Conservation (phyloP, 805 yeast species). For the Kodamaea fukazawae region DNA sequence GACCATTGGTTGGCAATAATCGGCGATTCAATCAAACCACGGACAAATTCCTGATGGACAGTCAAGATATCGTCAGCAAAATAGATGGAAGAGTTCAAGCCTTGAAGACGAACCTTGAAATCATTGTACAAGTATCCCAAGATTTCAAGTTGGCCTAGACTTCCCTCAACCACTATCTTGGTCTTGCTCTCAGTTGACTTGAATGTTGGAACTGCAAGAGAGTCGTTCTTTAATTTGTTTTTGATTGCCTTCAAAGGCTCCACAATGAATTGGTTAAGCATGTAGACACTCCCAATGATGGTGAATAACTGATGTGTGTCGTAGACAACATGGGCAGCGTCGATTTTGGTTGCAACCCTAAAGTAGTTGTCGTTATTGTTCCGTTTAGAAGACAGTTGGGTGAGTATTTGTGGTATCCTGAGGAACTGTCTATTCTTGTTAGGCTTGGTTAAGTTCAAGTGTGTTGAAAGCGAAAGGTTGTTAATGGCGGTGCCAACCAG, state of each 20-base stretch:
- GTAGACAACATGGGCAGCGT: constrained; percentile 11
- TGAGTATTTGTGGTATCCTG: constrained; percentile 20
- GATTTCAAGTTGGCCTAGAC: constrained; percentile 16
- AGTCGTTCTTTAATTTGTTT: constrained; percentile 18
- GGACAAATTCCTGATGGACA: constrained; percentile 23
- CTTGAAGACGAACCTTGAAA: constrained; percentile 48
- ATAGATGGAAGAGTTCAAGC: constrained; percentile 18
- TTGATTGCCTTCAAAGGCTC: constrained; percentile 27
- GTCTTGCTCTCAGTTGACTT: no score
- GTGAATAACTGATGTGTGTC: constrained; percentile 34
- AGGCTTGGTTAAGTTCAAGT: constrained; percentile 11
- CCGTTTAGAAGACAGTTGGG: constrained; percentile 12
- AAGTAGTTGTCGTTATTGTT: constrained; percentile 9
- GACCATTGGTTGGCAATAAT: constrained; percentile 46
- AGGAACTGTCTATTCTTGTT: constrained; percentile 14
- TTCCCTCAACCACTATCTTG: no score
- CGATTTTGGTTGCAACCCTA: constrained; percentile 8
- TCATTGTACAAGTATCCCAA: constrained; percentile 45
- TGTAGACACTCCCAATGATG: constrained; percentile 31
- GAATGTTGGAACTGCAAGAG: constrained; percentile 13
- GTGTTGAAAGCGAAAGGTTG: constrained; percentile 17
- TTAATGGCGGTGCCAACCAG: constrained; percentile 12
- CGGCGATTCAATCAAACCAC: constrained; percentile 56
- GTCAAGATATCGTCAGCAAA: constrained; percentile 10
- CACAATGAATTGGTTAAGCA: constrained; percentile 28